These are phyloP conservation scores for Candida smagusa DNA, from an alignment of 1,139 yeast genomes.

Conservation along the genomic window DNA sequence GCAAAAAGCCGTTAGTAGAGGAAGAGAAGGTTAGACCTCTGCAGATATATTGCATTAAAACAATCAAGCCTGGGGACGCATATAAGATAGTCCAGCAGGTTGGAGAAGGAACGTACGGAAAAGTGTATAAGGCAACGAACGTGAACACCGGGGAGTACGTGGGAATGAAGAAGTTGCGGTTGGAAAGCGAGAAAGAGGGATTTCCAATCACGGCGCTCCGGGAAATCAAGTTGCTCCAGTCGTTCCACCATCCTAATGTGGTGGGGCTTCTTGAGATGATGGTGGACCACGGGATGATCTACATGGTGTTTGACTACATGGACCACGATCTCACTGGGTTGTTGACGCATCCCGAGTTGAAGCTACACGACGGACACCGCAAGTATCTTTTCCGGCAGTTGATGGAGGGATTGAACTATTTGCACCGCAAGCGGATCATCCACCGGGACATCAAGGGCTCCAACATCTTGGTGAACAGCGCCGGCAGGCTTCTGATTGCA, in stretches of 20 bases:
- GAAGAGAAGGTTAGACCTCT: constrained; percentile 9
- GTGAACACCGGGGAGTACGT: constrained; percentile 65
- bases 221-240: constrained; percentile 82
- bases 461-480: constrained; percentile 69
- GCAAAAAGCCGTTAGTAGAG: constrained; percentile 9
- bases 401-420: constrained; percentile 74
- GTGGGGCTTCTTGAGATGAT: constrained; percentile 85
- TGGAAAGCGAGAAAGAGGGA: constrained; percentile 89
- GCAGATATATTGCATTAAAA: constrained; percentile 36
- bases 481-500: constrained; percentile 79
- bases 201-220: constrained; percentile 95
- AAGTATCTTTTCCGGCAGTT: constrained; percentile 77
- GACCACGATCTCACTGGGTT: constrained; percentile 92
- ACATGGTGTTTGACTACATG: constrained; percentile 90
- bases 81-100: constrained; percentile 44
- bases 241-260: constrained; percentile 79
- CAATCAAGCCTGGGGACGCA: constrained; percentile 24
- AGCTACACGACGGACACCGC: constrained; percentile 61
- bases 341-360: constrained; percentile 70
- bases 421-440: constrained; percentile 75
- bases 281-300: constrained; percentile 76
- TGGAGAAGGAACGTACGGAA: constrained; percentile 52
- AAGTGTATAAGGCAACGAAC: constrained; percentile 58
- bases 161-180: constrained; percentile 78
- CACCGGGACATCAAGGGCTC: constrained; percentile 97